Base-by-base conservation (phyloP, 2,329 filamentous ascomycete genomes). In the Sporothrix curviconia region DNA sequence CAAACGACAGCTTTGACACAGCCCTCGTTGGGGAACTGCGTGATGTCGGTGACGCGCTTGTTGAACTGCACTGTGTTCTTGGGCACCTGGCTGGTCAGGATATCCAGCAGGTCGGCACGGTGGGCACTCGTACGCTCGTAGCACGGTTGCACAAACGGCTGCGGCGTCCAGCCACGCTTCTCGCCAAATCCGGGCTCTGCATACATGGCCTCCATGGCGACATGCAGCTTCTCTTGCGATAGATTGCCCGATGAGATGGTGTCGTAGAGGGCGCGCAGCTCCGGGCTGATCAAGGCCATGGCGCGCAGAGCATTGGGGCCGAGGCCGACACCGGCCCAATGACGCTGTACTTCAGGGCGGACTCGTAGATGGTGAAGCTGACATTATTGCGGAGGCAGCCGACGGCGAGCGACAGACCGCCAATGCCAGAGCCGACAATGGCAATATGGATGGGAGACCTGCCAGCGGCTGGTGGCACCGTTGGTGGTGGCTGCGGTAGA, bases 81-180 rank as follows among this genome's bases (percentile, higher is more conserved):
- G 1, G 67, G 66, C 15, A 70, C 67, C 44, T 68, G 63, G 51
- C 64, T 66, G 34, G 65, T 63, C 70, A 77, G 72, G 39, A 75
- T 73, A 24, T 76, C 70, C 7, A 77, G 62, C 43, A 77, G 61
- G 53, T 71, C 71, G 55, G 68, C 72, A 30, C 74, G 65, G 59
- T 76, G 74, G 8, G 73, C 74, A 37, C 71, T 71, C 47, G 69
- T 72, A 14, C 72, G 65, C 25, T 68, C 69, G 57, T 71, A 75
- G 49, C 69, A 69, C 19, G 64, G 62, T 14, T 70, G 68, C 4
- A 72, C 71, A 47, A 72, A 68, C 9, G 67, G 66, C 9, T 67
- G 71, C 2, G 70, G 68, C n/a, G 63, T 68, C 69, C 71, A 74
- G 7, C 66, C 65, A 36, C 69, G 64, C 37, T 65, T 66, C 44